Percentiles rank a stretch among this genome's conserved stretches.
These are phyloP conservation scores for Candida peoriensis DNA, from an alignment of 805 yeast species.

Conservation along the genomic window DNA sequence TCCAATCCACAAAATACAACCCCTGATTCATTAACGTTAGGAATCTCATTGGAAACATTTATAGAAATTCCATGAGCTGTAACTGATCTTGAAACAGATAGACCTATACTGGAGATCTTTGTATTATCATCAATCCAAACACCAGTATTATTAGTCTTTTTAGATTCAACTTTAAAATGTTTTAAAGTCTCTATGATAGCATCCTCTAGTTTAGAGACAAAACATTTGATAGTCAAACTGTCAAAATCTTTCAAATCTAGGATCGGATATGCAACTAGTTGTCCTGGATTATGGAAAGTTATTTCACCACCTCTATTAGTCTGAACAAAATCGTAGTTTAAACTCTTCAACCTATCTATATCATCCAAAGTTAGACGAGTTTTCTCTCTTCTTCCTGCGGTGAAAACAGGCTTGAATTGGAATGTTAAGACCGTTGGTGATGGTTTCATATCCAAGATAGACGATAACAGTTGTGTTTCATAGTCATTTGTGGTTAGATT, in stretches of 20 bases:
- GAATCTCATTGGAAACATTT: slow-evolving; percentile 69
- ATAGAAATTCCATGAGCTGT: slow-evolving; percentile 89
- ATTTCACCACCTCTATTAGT: slow-evolving; percentile 92
- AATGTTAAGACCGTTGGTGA: slow-evolving; percentile 71
- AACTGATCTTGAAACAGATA: slow-evolving; percentile 75
- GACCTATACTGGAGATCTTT: slow-evolving; percentile 87
- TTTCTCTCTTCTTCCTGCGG: slow-evolving; percentile 85
- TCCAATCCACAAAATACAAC: slow-evolving; percentile 86
- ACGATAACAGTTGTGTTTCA: slow-evolving; percentile 40
- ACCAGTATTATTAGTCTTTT: slow-evolving; percentile 69
- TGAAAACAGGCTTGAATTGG: slow-evolving; percentile 81
- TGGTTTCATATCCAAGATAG: slow-evolving; percentile 45
- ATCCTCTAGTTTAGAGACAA: slow-evolving; percentile 57
- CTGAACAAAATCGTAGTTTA: slow-evolving; percentile 64
- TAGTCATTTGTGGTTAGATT: slow-evolving; percentile 39
- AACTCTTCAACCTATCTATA: slow-evolving; percentile 22
- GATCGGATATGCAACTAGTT: slow-evolving; percentile 78
- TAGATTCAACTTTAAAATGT: slow-evolving; percentile 36
- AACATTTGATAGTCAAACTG: slow-evolving; percentile 56
- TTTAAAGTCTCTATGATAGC: slow-evolving; percentile 46
- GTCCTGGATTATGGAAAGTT: slow-evolving; percentile 97
- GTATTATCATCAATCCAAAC: slow-evolving; percentile 63
- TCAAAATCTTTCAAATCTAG: slow-evolving; percentile 60
- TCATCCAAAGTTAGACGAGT: slow-evolving; percentile 34
- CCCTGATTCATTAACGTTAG: slow-evolving; percentile 53